Evolutionary conservation across 352 stramenopile genomes (phyloP).

Genomic region (Achlya hypogyna): DNA sequence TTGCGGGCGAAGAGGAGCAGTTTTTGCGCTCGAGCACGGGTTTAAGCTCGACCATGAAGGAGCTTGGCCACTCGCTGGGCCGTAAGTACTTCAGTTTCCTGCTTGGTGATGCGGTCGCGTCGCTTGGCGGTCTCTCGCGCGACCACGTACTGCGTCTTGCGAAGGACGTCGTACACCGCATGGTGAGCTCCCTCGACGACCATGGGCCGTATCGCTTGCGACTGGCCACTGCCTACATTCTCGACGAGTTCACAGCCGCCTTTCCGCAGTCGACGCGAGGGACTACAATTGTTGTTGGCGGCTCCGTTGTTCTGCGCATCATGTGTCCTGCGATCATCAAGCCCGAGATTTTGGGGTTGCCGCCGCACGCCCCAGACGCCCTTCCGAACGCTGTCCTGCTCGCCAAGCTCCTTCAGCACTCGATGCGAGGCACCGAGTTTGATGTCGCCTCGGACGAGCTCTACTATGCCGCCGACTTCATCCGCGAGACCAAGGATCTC

Average conservation of each 20-base stretch:
- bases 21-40: constrained; percentile 70
- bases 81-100: constrained; percentile 76
- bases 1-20: constrained; percentile 57
- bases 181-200: constrained; percentile 63
- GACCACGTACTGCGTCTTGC: constrained; percentile 40
- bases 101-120: constrained; percentile 64
- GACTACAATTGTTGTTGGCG: constrained; percentile 62
- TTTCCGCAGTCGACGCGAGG: constrained; percentile 57
- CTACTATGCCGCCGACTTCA: constrained; percentile 15
- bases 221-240: constrained; percentile 57
- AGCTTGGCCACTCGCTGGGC: constrained; percentile 53
- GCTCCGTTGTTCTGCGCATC: constrained; percentile 65
- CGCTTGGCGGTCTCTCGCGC: constrained; percentile 33
- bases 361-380: constrained; percentile 39
- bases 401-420: constrained; percentile 73
- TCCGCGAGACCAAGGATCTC: constrained; percentile 7
- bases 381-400: constrained; percentile 55
- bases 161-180: constrained; percentile 50
- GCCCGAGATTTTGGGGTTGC: constrained; percentile 69
- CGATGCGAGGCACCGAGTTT: constrained; percentile 45
- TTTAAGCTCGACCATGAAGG: constrained; percentile 59
- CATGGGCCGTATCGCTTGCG: constrained; percentile 56
- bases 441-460: constrained; percentile 17
- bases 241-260: constrained; percentile 54
- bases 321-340: constrained; percentile 73